Base-by-base conservation (phyloP, 805 yeast species). In the Wickerhamiella alocasiicola region DNA sequence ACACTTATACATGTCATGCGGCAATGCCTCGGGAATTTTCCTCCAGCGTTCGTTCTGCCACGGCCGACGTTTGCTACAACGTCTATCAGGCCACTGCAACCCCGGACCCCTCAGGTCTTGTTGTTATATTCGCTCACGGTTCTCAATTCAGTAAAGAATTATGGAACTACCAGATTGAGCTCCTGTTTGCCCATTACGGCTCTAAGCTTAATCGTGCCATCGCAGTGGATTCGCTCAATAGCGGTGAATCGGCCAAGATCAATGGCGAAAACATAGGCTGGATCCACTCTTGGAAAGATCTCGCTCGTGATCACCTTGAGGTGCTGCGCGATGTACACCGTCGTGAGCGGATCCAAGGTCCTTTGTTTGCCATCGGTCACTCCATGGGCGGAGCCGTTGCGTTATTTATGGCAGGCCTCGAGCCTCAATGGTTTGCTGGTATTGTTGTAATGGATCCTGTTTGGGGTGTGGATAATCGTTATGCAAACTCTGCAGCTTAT, bases 301-400 rank as follows among this genome's bases (percentile, higher is more conserved):
- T 78, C 13, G 74, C 73, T 2, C 70, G 71, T 44, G 91, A 81
- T 52, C 57, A 70, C 23, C 58, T 67, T 39, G 48, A 55, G 39
- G 62, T 76, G 9, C 48, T 60, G 30, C 40, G 53, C 16, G 50
- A 54, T 9, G 46, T 55, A 20, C 9, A 31, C 19, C 42, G 50
- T 13, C 46, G 58, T 12, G 52, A 55, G 15, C 62, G 66, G 20
- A 54, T 66, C 17, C 68, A 62, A 43, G 49, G 49, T 12, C 55
- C 61, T 2, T 41, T 52, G 9, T 65, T 81, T 5, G 53, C 65
- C 2, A 53, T 80, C 18, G 93, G 91, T 5, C 93, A 81, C 54
- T 79, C 88, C 0, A 70, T 76, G 72, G 91, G 91, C n/a, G 93
- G 84, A 0, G 65, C 64, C 46, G 68, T 62, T 37, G 66, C 69